These are phyloP conservation scores for Gracilaria domingensis DNA, from an alignment of 23 red algal species.

Conservation along the genomic window DNA sequence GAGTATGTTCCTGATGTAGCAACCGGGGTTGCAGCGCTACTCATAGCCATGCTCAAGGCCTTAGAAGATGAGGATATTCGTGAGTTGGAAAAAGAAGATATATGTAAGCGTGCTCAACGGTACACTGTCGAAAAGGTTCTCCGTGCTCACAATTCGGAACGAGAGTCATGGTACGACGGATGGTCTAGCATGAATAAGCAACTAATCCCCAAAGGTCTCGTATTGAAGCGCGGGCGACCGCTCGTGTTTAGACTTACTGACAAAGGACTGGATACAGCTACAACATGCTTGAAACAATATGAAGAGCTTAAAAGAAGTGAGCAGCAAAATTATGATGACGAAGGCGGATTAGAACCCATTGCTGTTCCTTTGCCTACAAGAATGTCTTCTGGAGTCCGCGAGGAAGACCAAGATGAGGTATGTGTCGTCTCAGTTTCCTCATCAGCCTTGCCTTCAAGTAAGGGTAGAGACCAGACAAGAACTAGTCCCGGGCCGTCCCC, in stretches of 20 bases:
- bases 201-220: conserved; percentile 58
- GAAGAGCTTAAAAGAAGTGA: background rate
- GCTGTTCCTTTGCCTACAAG: background rate
- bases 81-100: conserved; percentile 11
- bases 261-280: conserved; percentile 32
- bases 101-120: conserved; percentile 7
- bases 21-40: background rate
- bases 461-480: background rate
- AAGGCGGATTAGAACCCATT: background rate
- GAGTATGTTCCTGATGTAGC: background rate
- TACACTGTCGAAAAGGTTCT: conserved; percentile 19
- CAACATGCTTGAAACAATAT: background rate
- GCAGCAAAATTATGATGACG: background rate
- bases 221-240: conserved; percentile 39
- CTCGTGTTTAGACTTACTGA: conserved; percentile 53
- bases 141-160: background rate
- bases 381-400: background rate
- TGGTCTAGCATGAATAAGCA: conserved; percentile 58
- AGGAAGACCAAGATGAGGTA: background rate
- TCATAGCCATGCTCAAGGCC: conserved; percentile 24
- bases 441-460: background rate
- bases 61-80: conserved; percentile 1
- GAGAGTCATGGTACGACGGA: conserved; percentile 20
- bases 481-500: background rate
- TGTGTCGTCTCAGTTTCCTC: background rate